Conservation (phyloP, 1,284 basidiomycete species). For the Gymnopus androsaceus region DNA sequence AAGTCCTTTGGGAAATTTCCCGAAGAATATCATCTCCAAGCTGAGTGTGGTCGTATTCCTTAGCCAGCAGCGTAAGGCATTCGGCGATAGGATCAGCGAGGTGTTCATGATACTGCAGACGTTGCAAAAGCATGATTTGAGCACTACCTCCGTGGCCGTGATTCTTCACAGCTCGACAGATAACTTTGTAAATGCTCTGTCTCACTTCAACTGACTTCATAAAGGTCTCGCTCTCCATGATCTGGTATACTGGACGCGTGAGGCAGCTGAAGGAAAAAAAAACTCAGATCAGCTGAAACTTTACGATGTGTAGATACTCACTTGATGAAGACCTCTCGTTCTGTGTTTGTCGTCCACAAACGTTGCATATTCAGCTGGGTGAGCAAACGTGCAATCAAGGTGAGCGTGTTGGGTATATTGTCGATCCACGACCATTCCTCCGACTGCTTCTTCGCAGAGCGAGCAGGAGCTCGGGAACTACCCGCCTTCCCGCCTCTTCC, state of each 20-base stretch:
- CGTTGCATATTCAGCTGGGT: slow-evolving; percentile 70
- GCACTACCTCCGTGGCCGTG: slow-evolving; percentile 85
- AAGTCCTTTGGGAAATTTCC: slow-evolving; percentile 79
- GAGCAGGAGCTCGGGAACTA: slow-evolving; percentile 28
- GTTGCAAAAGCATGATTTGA: slow-evolving; percentile 91
- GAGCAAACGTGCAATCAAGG: slow-evolving; percentile 72
- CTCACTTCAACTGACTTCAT: slow-evolving; percentile 82
- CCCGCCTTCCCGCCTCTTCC: slow-evolving; percentile 65
- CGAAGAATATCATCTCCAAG: slow-evolving; percentile 89
- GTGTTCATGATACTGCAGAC: slow-evolving; percentile 93
- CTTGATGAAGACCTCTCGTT: slow-evolving; percentile 84
- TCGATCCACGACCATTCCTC: slow-evolving; percentile 78
- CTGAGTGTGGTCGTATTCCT: slow-evolving; percentile 88
- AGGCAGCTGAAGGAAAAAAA: slow-evolving; percentile 64
- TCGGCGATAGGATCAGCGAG: slow-evolving; percentile 94
- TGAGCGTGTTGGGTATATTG: slow-evolving; percentile 71
- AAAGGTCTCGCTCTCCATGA: slow-evolving; percentile 85
- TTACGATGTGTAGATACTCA: slow-evolving; percentile 40
- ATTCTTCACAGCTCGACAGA: slow-evolving; percentile 90
- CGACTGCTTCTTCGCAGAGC: slow-evolving; percentile 37
- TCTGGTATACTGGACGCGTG: slow-evolving; percentile 82
- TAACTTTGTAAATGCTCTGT: slow-evolving; percentile 81
- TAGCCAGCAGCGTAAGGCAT: slow-evolving; percentile 76
- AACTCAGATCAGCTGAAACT: not conserved
- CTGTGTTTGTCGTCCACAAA: slow-evolving; percentile 85